Percentiles rank a stretch among this genome's conserved stretches.
Evolutionary conservation across 257 asterid species (phyloP).

Genomic region (Cordia subcordata): DNA sequence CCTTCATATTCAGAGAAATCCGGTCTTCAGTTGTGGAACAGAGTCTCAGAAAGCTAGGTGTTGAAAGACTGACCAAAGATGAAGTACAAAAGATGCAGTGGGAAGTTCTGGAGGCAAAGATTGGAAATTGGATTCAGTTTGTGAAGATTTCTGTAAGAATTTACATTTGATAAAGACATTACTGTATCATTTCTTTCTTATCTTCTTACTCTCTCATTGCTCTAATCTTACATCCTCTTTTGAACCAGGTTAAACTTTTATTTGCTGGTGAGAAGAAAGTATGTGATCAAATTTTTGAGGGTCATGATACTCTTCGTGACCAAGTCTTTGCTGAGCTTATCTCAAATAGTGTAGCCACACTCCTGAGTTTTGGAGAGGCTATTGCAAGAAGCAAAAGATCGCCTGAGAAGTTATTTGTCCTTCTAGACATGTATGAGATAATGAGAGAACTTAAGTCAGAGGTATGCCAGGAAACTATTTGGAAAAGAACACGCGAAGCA

Average conservation of each 20-base stretch:
- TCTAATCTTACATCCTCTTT: slow-evolving; percentile 9
- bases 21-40: slow-evolving; percentile 73
- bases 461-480: slow-evolving; percentile 28
- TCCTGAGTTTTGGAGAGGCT: slow-evolving; percentile 90
- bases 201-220: slow-evolving; percentile 8
- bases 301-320: slow-evolving; percentile 60
- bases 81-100: slow-evolving; percentile 98
- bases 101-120: slow-evolving; percentile 93
- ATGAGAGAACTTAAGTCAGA: slow-evolving; percentile 89
- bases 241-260: slow-evolving; percentile 70
- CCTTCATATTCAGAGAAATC: slow-evolving; percentile 51
- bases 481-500: neutral
- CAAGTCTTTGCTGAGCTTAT: slow-evolving; percentile 82
- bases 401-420: slow-evolving; percentile 91
- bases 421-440: slow-evolving; percentile 88
- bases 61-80: slow-evolving; percentile 83
- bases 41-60: slow-evolving; percentile 84
- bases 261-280: slow-evolving; percentile 83
- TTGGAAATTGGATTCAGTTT: slow-evolving; percentile 80
- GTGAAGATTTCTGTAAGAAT: slow-evolving; percentile 74
- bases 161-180: neutral
- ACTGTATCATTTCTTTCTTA: neutral
- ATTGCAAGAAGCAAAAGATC: slow-evolving; percentile 91
- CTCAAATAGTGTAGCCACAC: slow-evolving; percentile 55
- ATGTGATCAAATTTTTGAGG: slow-evolving; percentile 63